Evolutionary conservation across 2,329 filamentous ascomycete genomes (phyloP).

Genomic region (Aspergillus cejpii): DNA sequence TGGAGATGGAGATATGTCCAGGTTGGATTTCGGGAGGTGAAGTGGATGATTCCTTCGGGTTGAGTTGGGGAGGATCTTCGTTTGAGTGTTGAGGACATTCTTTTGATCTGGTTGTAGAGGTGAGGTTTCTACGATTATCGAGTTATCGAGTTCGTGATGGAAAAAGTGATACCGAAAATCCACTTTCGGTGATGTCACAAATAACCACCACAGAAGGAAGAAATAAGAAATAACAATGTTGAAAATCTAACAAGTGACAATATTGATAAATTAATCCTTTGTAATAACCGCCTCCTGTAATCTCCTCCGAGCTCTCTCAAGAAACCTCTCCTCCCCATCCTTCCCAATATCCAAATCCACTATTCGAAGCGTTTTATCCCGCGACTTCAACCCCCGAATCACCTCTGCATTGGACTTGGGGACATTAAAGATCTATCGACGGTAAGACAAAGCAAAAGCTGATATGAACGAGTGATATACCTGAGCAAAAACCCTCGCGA

Average conservation of each 20-base stretch:
- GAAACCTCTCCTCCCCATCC: slow-evolving; percentile 28
- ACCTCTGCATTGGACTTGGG: slow-evolving; percentile 60
- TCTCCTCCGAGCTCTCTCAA: slow-evolving; percentile 17
- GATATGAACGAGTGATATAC: no score
- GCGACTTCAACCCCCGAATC: slow-evolving; percentile 56
- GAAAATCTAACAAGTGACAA: no score
- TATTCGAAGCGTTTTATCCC: slow-evolving; percentile 54
- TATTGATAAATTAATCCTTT: neutral
- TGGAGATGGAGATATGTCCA: slow-evolving; percentile 43
- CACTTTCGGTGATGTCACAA: slow-evolving; percentile 19
- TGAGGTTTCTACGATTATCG: neutral
- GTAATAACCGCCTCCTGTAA: slow-evolving; percentile 17
- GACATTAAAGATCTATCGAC: slow-evolving; percentile 48
- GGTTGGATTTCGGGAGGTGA: slow-evolving; percentile 39
- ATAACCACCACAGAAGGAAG: neutral
- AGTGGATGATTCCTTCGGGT: slow-evolving; percentile 20
- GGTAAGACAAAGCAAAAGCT: neutral
- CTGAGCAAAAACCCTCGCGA: slow-evolving; percentile 56
- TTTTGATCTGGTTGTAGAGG: neutral
- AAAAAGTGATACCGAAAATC: slow-evolving; percentile 8
- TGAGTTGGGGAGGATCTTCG: slow-evolving; percentile 20
- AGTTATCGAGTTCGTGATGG: neutral
- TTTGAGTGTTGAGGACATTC: slow-evolving; percentile 15
- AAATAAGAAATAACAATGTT: no score
- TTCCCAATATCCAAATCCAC: slow-evolving; percentile 23